A percentile compares a stretch with the other conserved stretches of the same genome.
These are phyloP conservation scores for Saccharomycopsis fodiens DNA, from an alignment of 805 yeast genomes.

Conservation along the genomic window DNA sequence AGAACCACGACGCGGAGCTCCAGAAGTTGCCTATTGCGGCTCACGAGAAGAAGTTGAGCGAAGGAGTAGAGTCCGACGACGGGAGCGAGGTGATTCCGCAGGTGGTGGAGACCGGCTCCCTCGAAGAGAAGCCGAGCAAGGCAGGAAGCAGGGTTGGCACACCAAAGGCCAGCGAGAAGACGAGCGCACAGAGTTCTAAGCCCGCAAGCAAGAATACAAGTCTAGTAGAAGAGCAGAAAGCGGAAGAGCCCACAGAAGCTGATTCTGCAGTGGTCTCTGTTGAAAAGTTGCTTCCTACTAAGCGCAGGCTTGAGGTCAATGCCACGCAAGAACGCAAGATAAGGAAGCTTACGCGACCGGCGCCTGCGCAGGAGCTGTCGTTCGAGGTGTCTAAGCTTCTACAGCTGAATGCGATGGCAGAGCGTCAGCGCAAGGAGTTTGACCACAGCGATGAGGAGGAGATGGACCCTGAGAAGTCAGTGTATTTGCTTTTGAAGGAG, in stretches of 20 bases:
- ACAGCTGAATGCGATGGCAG: constrained; percentile 13
- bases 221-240: neutral
- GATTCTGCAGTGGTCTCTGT: no score
- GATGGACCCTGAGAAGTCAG: constrained; percentile 36
- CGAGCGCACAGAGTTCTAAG: no score
- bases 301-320: neutral
- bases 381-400: constrained; percentile 18
- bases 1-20: constrained; percentile 12
- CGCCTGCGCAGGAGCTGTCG: constrained; percentile 16
- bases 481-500: constrained; percentile 43
- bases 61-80: neutral
- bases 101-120: no score
- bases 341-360: constrained; percentile 12
- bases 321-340: constrained; percentile 8
- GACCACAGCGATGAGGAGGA: constrained; percentile 27
- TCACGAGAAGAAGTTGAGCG: constrained; percentile 17
- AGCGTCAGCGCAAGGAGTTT: constrained; percentile 13
- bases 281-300: constrained; percentile 6
- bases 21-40: constrained; percentile 5
- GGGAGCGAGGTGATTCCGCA: no score
- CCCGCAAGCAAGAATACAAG: no score
- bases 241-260: neutral
- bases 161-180: no score
- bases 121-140: no score
- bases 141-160: no score